phyloP scores from a whole-genome alignment of 768 basidiomycete genomes.

The Lentinula aciculospora region DNA sequence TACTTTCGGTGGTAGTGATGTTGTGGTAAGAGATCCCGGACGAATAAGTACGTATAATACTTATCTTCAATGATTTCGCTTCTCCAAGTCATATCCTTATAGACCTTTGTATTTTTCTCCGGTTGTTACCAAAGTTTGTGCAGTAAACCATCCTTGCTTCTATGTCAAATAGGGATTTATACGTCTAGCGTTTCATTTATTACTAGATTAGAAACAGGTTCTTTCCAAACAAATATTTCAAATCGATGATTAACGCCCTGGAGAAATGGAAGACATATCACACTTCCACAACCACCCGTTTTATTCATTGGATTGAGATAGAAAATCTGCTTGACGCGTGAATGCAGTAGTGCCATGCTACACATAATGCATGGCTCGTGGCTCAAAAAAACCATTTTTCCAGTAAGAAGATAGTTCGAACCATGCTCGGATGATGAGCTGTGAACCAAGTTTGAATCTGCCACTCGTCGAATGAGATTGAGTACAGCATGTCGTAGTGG shows the following conservation, averaged over 20 bases:
- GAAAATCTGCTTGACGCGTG: constrained; percentile 85
- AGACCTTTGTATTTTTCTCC: too few relatives aligned
- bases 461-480: constrained; percentile 65
- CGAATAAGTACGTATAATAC: neutral
- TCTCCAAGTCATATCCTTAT: neutral
- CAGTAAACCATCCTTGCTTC: too few relatives aligned
- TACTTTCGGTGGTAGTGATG: neutral
- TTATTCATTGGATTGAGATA: constrained; percentile 64
- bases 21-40: neutral
- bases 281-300: constrained; percentile 85
- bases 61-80: too few relatives aligned
- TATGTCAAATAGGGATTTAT: constrained; percentile 14
- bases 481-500: constrained; percentile 84
- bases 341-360: constrained; percentile 92
- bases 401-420: constrained; percentile 83
- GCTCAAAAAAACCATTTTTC: constrained; percentile 77
- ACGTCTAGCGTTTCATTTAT: constrained; percentile 27
- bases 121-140: too few relatives aligned
- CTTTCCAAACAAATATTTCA: constrained; percentile 62
- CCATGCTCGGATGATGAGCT: constrained; percentile 33
- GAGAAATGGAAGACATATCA: constrained; percentile 70
- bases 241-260: constrained; percentile 90
- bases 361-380: constrained; percentile 99
- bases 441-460: constrained; percentile 28
- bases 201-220: constrained; percentile 3